Base-by-base conservation (phyloP, 2,329 filamentous ascomycete species). In the Cordyceps cicadae region DNA sequence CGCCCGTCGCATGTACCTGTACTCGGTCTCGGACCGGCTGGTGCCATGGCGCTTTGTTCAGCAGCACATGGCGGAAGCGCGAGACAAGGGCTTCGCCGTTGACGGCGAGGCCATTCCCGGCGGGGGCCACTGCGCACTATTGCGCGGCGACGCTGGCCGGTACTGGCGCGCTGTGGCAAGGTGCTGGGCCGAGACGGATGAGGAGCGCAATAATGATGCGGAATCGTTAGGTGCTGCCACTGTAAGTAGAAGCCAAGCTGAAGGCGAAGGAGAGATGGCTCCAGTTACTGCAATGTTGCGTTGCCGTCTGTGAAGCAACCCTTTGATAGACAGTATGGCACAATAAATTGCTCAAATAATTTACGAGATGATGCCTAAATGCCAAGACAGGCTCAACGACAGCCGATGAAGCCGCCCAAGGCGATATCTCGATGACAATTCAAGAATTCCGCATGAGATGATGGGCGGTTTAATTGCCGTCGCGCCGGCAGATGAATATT, bases 111-210 rank as follows among this genome's bases (percentile, higher is more conserved):
- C 49, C 3, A 58, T 62, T 8, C 49, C 54, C 12, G 60, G 54
- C 19, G 60, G 54, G 5, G 3, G 45, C 12, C 60, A 62, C 49
- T 62, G 60, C 46, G 60, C 54, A 19, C 46, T 59, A 26, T 24
- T 59, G 12, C 51, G 41, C 6, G 54, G 29, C 26, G 48, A 54
- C 17, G 54, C 54, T 12, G 49, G n/a, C 17, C 52, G n/a, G 41
- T 62, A 62, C 54, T 62, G 60, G 60, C 49, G 50, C 11, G 48
- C 54, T 14, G 54, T 62, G 34, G 59, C 32, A 15, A 50, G 26
- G 15, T 55, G 54, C 41, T 61, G 59, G 59, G 15, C 24, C 11
- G 59, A 48, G 32, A 29, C n/a, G 21, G 24, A 21, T 6, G 57
- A 46, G 48, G 32, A 39, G 12, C 9, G 3, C 3, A 37, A 37